These are phyloP conservation scores for Phytopythium sindhum DNA, from an alignment of 352 stramenopile species.

Conservation along the genomic window DNA sequence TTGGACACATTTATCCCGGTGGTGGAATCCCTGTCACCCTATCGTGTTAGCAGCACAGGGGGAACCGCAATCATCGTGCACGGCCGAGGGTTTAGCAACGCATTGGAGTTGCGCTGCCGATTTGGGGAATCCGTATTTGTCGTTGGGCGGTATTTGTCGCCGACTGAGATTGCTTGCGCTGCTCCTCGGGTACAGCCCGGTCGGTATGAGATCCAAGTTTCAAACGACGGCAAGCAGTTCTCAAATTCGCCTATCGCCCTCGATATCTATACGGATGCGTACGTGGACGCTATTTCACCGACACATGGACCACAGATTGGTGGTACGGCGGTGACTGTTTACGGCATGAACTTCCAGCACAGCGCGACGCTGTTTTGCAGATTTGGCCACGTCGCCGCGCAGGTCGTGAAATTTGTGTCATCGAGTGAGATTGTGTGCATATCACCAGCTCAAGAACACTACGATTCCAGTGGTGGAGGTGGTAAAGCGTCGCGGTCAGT, in stretches of 20 bases:
- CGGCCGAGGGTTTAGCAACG: slow-evolving; percentile 77
- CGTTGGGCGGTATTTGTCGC: slow-evolving; percentile 44
- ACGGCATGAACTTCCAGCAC: slow-evolving; percentile 78
- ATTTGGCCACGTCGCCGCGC: slow-evolving; percentile 62
- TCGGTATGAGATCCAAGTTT: slow-evolving; percentile 69
- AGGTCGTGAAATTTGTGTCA: slow-evolving; percentile 66
- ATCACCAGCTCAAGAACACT: slow-evolving; percentile 36
- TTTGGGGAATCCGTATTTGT: slow-evolving; percentile 64
- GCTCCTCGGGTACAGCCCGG: slow-evolving; percentile 52
- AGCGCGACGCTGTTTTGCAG: slow-evolving; percentile 53
- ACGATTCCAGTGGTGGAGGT: slow-evolving; percentile 3
- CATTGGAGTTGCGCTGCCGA: slow-evolving; percentile 68
- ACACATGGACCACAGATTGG: slow-evolving; percentile 66
- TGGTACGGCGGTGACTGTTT: slow-evolving; percentile 80
- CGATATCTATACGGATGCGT: slow-evolving; percentile 70
- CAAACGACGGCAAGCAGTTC: slow-evolving; percentile 66
- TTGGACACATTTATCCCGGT: slow-evolving; percentile 6
- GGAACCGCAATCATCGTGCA: slow-evolving; percentile 71
- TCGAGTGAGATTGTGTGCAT: slow-evolving; percentile 68
- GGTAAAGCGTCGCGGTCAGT: slow-evolving; percentile 33
- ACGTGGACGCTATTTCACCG: slow-evolving; percentile 66
- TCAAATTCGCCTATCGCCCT: slow-evolving; percentile 59
- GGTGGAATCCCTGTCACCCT: slow-evolving; percentile 14
- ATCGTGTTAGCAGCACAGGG: slow-evolving; percentile 17
- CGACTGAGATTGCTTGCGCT: slow-evolving; percentile 49